Evolutionary conservation across 1,284 basidiomycete genomes (phyloP).

Genomic region (Microbotryum silenes-acaulis): DNA sequence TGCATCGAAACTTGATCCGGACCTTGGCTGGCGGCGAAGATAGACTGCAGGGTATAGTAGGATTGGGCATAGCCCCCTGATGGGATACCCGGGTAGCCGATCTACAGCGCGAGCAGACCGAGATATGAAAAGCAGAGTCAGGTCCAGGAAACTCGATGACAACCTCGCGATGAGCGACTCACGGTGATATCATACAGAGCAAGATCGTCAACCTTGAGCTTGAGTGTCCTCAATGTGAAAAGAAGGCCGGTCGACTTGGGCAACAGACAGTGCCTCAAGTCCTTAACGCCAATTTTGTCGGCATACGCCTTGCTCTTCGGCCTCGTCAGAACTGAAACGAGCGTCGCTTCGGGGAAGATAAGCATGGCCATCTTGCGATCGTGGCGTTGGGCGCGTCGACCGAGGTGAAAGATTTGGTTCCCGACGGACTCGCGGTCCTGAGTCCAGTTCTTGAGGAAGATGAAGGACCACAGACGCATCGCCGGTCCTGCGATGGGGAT

Average conservation of each 20-base stretch:
- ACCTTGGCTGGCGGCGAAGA: conserved; percentile 72
- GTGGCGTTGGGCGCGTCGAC: conserved; percentile 1
- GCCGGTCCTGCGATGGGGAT: conserved; percentile 80
- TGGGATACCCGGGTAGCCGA: conserved; percentile 50
- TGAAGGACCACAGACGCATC: conserved; percentile 88
- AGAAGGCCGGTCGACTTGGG: conserved; percentile 86
- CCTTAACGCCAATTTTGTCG: conserved; percentile 71
- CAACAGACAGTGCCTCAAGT: conserved; percentile 69
- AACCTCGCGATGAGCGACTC: conserved; percentile 52
- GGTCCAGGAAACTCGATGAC: too few species aligned
- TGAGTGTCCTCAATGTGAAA: conserved; percentile 71
- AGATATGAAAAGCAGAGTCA: conserved; percentile 34
- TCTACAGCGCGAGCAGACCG: conserved; percentile 12
- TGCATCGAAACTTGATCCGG: conserved; percentile 82
- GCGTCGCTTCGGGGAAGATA: conserved; percentile 87
- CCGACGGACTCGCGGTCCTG: conserved; percentile 3
- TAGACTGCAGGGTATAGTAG: conserved; percentile 79
- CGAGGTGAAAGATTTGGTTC: conserved; percentile 7
- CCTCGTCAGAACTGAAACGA: conserved; percentile 71
- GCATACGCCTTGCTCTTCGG: conserved; percentile 76
- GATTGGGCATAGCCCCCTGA: conserved; percentile 64
- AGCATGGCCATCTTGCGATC: conserved; percentile 62
- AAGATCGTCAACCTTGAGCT: conserved; percentile 66
- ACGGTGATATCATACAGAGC: conserved; percentile 84
- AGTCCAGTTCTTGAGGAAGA: conserved; percentile 65